These are phyloP conservation scores for Neofusicoccum ribis DNA, from an alignment of 2,329 filamentous ascomycete genomes.

Conservation along the genomic window DNA sequence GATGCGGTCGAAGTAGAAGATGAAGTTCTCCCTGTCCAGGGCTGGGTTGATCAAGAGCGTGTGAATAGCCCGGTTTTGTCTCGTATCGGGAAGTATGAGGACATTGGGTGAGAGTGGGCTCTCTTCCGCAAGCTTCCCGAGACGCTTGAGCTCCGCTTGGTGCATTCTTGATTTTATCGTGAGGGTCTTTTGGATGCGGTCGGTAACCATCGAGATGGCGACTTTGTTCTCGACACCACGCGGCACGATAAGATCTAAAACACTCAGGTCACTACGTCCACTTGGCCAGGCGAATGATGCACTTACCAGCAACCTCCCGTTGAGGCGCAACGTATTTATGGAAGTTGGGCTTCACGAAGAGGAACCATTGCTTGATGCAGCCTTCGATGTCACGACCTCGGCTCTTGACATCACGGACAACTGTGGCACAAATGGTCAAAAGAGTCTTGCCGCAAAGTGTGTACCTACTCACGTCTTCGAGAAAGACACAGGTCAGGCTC, in stretches of 20 bases:
- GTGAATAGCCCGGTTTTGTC: slow-evolving; percentile 83
- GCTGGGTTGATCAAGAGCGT: slow-evolving; percentile 83
- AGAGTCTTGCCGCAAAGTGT: background rate
- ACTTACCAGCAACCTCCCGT: slow-evolving; percentile 73
- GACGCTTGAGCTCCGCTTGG: slow-evolving; percentile 71
- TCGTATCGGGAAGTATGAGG: slow-evolving; percentile 70
- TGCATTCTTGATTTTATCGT: slow-evolving; percentile 83
- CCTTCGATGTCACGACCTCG: slow-evolving; percentile 90
- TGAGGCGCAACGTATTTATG: slow-evolving; percentile 93
- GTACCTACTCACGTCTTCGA: slow-evolving; percentile 64
- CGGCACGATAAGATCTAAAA: slow-evolving; percentile 83
- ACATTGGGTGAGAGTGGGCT: slow-evolving; percentile 75
- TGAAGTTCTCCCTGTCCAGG: slow-evolving; percentile 83
- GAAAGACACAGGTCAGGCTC: slow-evolving; percentile 93
- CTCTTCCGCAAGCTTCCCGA: slow-evolving; percentile 71
- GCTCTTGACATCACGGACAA: slow-evolving; percentile 84
- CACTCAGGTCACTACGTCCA: background rate
- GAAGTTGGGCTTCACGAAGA: slow-evolving; percentile 95
- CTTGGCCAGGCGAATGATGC: background rate
- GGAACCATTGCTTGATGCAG: slow-evolving; percentile 97
- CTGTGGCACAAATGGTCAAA: slow-evolving; percentile 44
- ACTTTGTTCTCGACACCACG: slow-evolving; percentile 93
- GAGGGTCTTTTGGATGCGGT: slow-evolving; percentile 86
- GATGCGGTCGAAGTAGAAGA: slow-evolving; percentile 94
- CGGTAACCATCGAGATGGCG: slow-evolving; percentile 91